Evolutionary conservation across 192 early-diverging fungal species (phyloP), one percentile per base, ranked within the genome.

Genomic region (Dissophora globulifera): DNA sequence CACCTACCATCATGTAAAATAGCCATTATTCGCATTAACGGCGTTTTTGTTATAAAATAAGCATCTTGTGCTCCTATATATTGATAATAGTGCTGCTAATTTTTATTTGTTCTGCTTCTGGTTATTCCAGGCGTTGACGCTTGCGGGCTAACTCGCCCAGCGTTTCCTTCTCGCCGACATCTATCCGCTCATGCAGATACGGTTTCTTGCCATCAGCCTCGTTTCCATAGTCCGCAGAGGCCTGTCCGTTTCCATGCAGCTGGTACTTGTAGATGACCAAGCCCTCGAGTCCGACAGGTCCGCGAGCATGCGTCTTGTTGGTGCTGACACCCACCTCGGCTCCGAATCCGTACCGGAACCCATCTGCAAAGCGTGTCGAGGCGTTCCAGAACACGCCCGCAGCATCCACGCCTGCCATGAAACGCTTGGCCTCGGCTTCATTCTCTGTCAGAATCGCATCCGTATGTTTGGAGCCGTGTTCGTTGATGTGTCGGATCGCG

Each of bases 301-400:
- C 98, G 53, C 98, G 88, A 11, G 98, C 98, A 75, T 99, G 98
- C 1, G 96, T 98, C 81, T 99, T 99, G 86, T 99, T 99, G 54
- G 98, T 99, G 67, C 92, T 94, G 27, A 93, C 94, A 26, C 97
- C 97, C 61, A 99, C 95, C 81, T 99, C 97, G 0, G 97, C 92
- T 29, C 97, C 97, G 84, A 99, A 99, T 17, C 97, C 97, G 81
- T 96, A 98, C 54, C 96, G 87, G 89, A 99, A 99, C 8, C 97
- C 97, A 78, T 99, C 97, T 32, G 97, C 94, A 83, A 99, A 98
- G 19, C 97, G 83, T 20, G 95, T 97, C 60, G 88, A 91, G 6
- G 95, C 95, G 70, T 99, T 99, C 93, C 94, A 97, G 81, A 93
- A 99, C 25, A 95, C 95, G 16, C 96, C 98, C n/a, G 98, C 96